Percentiles rank a stretch among this genome's conserved stretches.
Evolutionary conservation across 768 basidiomycete genomes (phyloP).

Genomic region (Agaricus bisporus): DNA sequence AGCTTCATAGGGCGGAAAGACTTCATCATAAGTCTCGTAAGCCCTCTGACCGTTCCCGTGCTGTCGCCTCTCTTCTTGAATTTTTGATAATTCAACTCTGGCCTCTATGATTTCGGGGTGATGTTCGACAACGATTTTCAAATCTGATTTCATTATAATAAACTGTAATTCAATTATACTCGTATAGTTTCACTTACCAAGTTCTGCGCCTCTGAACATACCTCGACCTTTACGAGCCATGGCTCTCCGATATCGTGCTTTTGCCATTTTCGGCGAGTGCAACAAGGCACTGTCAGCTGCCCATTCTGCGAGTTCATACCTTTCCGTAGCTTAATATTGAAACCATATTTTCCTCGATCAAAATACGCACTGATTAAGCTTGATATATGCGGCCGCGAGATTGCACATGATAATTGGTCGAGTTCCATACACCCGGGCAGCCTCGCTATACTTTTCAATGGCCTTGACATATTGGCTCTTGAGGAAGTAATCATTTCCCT

Average conservation of each 20-base stretch:
- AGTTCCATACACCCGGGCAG: slow-evolving; percentile 22
- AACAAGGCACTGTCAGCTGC: slow-evolving; percentile 28
- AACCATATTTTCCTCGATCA: not conserved
- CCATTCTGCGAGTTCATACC: slow-evolving; percentile 27
- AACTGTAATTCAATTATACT: not conserved
- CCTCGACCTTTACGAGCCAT: slow-evolving; percentile 26
- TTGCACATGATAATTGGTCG: slow-evolving; percentile 30
- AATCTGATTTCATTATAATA: slow-evolving; percentile 18
- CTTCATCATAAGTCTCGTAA: slow-evolving; percentile 23
- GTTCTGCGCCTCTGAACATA: slow-evolving; percentile 20
- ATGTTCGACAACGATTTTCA: slow-evolving; percentile 27
- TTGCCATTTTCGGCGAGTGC: slow-evolving; percentile 26
- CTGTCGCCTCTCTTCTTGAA: slow-evolving; percentile 14
- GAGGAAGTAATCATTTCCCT: slow-evolving; percentile 29
- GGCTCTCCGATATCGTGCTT: slow-evolving; percentile 34
- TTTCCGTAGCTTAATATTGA: slow-evolving; percentile 11
- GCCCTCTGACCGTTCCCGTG: slow-evolving; percentile 14
- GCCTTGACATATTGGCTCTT: slow-evolving; percentile 25
- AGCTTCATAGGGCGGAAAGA: slow-evolving; percentile 28
- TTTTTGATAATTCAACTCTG: slow-evolving; percentile 20
- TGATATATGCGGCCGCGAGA: slow-evolving; percentile 28
- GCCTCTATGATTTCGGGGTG: slow-evolving; percentile 24
- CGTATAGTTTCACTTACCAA: slow-evolving; percentile 17
- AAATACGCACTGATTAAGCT: slow-evolving; percentile 23
- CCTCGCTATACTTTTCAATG: slow-evolving; percentile 19